These are phyloP conservation scores for Dissophora globulifera DNA, from an alignment of 192 early-diverging fungal genomes.

Conservation along the genomic window DNA sequence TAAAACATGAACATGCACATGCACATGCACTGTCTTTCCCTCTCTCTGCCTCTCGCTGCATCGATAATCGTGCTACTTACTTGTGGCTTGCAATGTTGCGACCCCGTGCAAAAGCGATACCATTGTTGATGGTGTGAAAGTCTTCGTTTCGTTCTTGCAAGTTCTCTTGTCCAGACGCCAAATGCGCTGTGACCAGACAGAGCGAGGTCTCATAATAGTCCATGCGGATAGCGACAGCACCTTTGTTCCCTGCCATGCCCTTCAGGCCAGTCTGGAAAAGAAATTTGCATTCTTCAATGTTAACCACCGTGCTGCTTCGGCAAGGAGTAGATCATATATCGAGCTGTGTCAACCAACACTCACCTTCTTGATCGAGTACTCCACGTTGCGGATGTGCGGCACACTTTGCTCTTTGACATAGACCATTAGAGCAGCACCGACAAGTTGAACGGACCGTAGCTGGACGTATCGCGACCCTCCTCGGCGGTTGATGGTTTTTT, in stretches of 20 bases:
- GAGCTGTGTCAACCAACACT: too few relatives aligned
- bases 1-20: too few relatives aligned
- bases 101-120: conserved; percentile 77
- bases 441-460: conserved; percentile 87
- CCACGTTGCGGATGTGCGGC: conserved; percentile 81
- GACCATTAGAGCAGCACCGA: conserved; percentile 89
- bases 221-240: conserved; percentile 91
- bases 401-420: conserved; percentile 81
- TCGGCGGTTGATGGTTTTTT: conserved; percentile 58
- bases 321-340: too few relatives aligned
- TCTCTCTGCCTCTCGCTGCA: too few relatives aligned
- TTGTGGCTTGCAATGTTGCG: conserved; percentile 81
- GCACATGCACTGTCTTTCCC: too few relatives aligned
- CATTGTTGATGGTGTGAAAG: conserved; percentile 81
- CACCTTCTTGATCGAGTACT: conserved; percentile 86
- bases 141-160: conserved; percentile 87
- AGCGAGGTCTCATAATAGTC: conserved; percentile 87
- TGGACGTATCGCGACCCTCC: conserved; percentile 72
- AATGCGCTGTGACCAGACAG: conserved; percentile 93
- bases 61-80: conserved; percentile 64
- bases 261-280: conserved; percentile 83
- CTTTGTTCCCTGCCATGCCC: conserved; percentile 98
- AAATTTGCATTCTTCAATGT: too few relatives aligned
- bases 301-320: too few relatives aligned
- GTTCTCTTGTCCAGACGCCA: conserved; percentile 84